Conservation (phyloP, 163 green algal genomes). For the Prototheca wickerhamii region DNA sequence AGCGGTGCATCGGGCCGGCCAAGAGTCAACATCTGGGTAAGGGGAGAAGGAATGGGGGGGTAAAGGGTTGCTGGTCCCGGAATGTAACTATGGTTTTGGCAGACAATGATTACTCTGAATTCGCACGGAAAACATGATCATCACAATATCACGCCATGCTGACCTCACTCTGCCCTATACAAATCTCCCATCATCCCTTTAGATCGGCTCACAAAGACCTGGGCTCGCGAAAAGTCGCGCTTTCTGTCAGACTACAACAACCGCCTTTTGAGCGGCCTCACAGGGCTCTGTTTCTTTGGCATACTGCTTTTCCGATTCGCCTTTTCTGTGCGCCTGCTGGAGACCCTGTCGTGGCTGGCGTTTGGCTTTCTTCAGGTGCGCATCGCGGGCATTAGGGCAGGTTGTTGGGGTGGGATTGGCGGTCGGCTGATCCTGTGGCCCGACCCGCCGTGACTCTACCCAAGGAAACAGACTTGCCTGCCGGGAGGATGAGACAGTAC, state of each 20-base stretch:
- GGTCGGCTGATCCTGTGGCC: too few relatives aligned
- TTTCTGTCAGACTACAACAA: constrained; percentile 87
- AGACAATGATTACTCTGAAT: too few relatives aligned
- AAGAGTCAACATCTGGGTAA: too few relatives aligned
- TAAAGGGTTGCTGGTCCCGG: too few relatives aligned
- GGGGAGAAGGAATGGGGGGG: too few relatives aligned
- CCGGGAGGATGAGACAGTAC: too few relatives aligned
- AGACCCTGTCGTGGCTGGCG: constrained; percentile 56
- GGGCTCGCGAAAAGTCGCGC: constrained; percentile 34
- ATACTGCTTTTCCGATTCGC: constrained; percentile 73
- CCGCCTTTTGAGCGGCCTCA: constrained; percentile 64
- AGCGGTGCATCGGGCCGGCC: constrained; percentile 30
- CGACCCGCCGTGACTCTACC: too few relatives aligned
- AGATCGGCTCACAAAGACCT: constrained; percentile 43
- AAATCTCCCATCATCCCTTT: constrained; percentile 6
- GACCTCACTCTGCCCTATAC: background rate
- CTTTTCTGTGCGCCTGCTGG: constrained; percentile 45
- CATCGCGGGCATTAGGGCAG: constrained; percentile 4
- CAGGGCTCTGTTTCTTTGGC: constrained; percentile 39
- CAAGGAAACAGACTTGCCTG: too few relatives aligned
- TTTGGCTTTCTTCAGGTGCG: constrained; percentile 73
- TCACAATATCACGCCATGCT: too few relatives aligned
- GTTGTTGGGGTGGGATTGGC: too few relatives aligned
- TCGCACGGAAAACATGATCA: too few relatives aligned
- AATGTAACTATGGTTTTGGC: too few relatives aligned